These are phyloP conservation scores for Colletotrichum acutatum DNA, from an alignment of 2,329 filamentous ascomycete genomes.

Conservation along the genomic window DNA sequence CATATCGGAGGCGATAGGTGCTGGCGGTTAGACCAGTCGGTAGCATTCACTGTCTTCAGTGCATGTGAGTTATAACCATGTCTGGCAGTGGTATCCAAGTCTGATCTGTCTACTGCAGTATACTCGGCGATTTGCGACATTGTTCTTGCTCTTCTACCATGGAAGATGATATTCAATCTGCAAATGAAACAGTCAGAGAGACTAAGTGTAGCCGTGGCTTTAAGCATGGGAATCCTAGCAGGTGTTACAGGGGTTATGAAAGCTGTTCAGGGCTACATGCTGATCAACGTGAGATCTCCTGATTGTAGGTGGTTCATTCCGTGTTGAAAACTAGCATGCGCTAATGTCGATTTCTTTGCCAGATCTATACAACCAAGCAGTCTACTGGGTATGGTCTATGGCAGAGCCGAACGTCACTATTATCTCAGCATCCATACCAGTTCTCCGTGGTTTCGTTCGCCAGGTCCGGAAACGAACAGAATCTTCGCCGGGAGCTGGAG, in stretches of 20 bases:
- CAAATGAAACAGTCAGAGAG: constrained; percentile 43
- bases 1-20: constrained; percentile 12
- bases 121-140: constrained; percentile 25
- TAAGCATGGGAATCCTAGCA: constrained; percentile 45
- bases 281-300: constrained; percentile 33
- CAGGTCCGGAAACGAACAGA: constrained; percentile 13
- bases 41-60: not conserved
- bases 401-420: constrained; percentile 45
- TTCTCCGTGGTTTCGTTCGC: constrained; percentile 41
- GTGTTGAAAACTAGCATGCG: not conserved
- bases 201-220: constrained; percentile 42
- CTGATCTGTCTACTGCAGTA: not conserved
- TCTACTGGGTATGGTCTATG: constrained; percentile 39
- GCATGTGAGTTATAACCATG: not conserved
- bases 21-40: not conserved
- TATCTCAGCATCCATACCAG: constrained; percentile 45
- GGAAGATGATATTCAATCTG: constrained; percentile 38
- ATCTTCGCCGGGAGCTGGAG: not conserved
- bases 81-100: not conserved
- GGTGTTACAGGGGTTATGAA: constrained; percentile 38
- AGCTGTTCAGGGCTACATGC: constrained; percentile 27
- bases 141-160: constrained; percentile 20
- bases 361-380: constrained; percentile 16
- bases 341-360: not conserved
- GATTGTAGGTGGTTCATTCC: constrained; percentile 24